Evolutionary conservation across 2,329 filamentous ascomycete genomes (phyloP).

Genomic region (Elsinoe fawcettii): DNA sequence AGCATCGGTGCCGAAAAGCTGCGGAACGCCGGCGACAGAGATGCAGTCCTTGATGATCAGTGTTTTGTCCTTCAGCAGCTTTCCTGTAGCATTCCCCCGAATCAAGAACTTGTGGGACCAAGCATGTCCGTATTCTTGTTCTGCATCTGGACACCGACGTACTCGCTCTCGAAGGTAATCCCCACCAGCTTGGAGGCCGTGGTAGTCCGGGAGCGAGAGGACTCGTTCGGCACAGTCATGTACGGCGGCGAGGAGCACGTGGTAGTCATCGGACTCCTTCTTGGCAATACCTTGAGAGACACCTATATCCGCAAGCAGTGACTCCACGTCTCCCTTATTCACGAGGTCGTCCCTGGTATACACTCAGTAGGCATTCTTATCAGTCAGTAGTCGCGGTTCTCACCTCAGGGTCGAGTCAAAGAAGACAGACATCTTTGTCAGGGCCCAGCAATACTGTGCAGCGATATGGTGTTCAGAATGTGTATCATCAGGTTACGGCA

Average conservation of each 20-base stretch:
- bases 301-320: not conserved
- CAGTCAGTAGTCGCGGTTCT: not conserved
- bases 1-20: slow-evolving; percentile 44
- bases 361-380: not conserved
- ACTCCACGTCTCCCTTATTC: not conserved
- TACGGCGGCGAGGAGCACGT: slow-evolving; percentile 43
- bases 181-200: slow-evolving; percentile 35
- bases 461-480: too few relatives aligned
- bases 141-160: slow-evolving; percentile 31
- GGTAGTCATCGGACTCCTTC: slow-evolving; percentile 33
- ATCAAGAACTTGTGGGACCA: slow-evolving; percentile 48
- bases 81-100: slow-evolving; percentile 24
- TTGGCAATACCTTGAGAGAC: not conserved
- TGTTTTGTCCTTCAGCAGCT: slow-evolving; percentile 37
- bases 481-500: not conserved
- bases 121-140: slow-evolving; percentile 42
- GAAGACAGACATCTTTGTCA: not conserved
- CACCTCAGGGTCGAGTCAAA: not conserved
- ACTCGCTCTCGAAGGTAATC: slow-evolving; percentile 41
- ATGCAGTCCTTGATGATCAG: slow-evolving; percentile 50
- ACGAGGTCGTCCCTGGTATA: not conserved
- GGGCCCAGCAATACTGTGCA: not conserved
- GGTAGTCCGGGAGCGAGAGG: slow-evolving; percentile 41
- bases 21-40: slow-evolving; percentile 47
- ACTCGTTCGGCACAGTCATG: slow-evolving; percentile 45